Percentiles rank a stretch among this genome's conserved stretches.
phyloP scores from a whole-genome alignment of 2,329 filamentous ascomycete species.

The Pseudopyricularia javanii region DNA sequence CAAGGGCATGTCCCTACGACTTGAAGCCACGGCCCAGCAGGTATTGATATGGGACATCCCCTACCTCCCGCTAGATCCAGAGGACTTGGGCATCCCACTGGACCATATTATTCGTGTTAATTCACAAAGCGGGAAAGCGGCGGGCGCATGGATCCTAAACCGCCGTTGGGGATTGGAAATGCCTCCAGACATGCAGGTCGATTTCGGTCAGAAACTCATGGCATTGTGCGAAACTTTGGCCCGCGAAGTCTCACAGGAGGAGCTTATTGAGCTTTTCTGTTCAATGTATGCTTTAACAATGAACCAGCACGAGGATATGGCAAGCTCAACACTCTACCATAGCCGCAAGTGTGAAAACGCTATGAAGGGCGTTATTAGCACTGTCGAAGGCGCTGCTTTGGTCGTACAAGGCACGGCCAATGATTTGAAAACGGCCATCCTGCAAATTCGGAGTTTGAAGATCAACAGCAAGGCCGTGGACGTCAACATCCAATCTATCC shows the following conservation, averaged over 20 bases:
- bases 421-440: not conserved
- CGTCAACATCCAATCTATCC: not conserved
- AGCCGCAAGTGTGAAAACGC: not conserved
- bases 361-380: not conserved
- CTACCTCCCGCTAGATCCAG: conserved; percentile 84
- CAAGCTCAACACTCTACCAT: not conserved
- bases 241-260: not conserved
- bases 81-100: conserved; percentile 92
- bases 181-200: not conserved
- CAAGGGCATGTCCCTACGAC: conserved; percentile 69
- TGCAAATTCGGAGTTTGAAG: not conserved
- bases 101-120: conserved; percentile 97
- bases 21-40: no score
- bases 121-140: conserved; percentile 47
- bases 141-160: not conserved
- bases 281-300: not conserved
- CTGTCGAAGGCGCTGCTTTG: not conserved
- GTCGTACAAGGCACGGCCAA: not conserved
- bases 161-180: not conserved
- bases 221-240: not conserved
- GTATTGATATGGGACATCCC: conserved; percentile 91
- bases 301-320: not conserved
- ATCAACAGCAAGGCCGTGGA: not conserved
- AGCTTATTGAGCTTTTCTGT: not conserved
- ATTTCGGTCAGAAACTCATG: not conserved